phyloP scores from a whole-genome alignment of 1,284 basidiomycete genomes.

The Polyporus tsugae region DNA sequence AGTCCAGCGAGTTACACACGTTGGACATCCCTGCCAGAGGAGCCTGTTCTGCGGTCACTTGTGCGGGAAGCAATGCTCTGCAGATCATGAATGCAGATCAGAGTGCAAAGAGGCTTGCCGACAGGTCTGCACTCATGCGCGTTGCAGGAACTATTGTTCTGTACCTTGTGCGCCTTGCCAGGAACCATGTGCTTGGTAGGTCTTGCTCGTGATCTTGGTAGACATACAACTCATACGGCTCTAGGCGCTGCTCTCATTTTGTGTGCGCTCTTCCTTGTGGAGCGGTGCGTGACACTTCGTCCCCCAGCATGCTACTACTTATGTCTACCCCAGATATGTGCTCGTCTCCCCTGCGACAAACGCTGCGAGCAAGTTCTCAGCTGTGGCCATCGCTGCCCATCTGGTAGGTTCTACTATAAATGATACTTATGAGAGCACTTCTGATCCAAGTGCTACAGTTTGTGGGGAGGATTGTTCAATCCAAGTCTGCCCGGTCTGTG shows the following conservation, averaged over 20 bases:
- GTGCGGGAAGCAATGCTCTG: slow-evolving; percentile 60
- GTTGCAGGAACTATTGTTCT: slow-evolving; percentile 59
- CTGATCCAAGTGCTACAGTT: slow-evolving; percentile 47
- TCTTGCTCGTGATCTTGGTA: neutral
- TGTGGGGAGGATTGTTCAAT: slow-evolving; percentile 71
- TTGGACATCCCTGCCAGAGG: slow-evolving; percentile 59
- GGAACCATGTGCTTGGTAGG: slow-evolving; percentile 62
- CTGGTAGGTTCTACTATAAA: slow-evolving; percentile 51
- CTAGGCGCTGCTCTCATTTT: slow-evolving; percentile 60
- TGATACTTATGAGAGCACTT: neutral
- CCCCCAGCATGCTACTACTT: neutral
- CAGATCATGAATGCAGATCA: slow-evolving; percentile 58
- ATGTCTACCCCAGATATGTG: slow-evolving; percentile 59
- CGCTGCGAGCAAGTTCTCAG: slow-evolving; percentile 55
- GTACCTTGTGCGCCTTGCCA: slow-evolving; percentile 70
- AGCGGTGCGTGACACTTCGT: slow-evolving; percentile 55
- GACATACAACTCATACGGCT: neutral
- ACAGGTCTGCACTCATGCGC: slow-evolving; percentile 63
- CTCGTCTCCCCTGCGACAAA: slow-evolving; percentile 70
- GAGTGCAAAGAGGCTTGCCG: slow-evolving; percentile 59
- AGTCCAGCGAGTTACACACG: slow-evolving; percentile 49
- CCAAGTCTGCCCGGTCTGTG: slow-evolving; percentile 66
- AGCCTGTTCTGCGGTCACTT: slow-evolving; percentile 65
- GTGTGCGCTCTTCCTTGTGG: slow-evolving; percentile 74
- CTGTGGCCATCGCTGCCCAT: slow-evolving; percentile 77